Evolutionary conservation across 495 filamentous ascomycete genomes (phyloP).

Genomic region (Letharia columbiana): DNA sequence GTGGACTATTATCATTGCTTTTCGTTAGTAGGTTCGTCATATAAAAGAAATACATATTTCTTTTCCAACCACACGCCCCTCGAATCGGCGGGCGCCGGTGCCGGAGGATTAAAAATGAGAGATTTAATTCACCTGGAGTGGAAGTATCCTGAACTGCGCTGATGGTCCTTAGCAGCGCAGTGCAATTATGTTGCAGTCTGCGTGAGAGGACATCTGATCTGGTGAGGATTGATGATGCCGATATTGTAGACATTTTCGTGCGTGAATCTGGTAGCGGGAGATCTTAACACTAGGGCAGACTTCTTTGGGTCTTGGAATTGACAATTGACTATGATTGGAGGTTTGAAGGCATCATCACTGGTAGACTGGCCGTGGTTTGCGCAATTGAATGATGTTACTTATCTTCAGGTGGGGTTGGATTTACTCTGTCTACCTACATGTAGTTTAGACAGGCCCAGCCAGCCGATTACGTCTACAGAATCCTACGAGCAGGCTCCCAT

Average conservation of each 20-base stretch:
- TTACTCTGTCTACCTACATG: no score
- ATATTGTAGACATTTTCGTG: conserved; percentile 13
- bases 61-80: conserved; percentile 5
- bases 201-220: conserved; percentile 17
- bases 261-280: neutral
- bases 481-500: neutral
- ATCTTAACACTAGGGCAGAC: conserved; percentile 3
- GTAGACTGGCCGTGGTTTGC: no score
- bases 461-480: neutral
- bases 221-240: conserved; percentile 17
- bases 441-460: no score
- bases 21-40: neutral
- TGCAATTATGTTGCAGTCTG: conserved; percentile 17
- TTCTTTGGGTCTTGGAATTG: neutral
- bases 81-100: conserved; percentile 9
- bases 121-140: neutral
- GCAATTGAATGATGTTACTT: neutral
- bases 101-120: neutral
- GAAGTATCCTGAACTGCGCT: neutral
- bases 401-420: neutral
- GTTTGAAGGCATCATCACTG: neutral
- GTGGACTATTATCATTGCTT: neutral
- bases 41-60: conserved; percentile 2
- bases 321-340: neutral
- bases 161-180: conserved; percentile 1